Evolutionary conservation across 306 rosid genomes (phyloP), one percentile per base, ranked within the genome.

Genomic region (Abrus precatorius): DNA sequence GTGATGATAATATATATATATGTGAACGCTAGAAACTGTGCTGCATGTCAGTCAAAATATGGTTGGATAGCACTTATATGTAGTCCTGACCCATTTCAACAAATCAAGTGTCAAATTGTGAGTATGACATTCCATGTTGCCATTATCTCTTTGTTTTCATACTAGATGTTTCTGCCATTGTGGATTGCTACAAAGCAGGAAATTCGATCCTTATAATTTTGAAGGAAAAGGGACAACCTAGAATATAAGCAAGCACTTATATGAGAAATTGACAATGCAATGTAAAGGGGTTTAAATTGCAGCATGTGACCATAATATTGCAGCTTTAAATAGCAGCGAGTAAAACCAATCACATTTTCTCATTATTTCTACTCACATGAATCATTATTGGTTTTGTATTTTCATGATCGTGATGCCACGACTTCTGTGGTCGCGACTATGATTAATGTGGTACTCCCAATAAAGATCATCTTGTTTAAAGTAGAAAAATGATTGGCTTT

Each of bases 11-110:
- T 1, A 3, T 3, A 52, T 11, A 34, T 44, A 67, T 41, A 59
- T 72, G 62, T 81, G 78, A 84, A 78, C 60, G 82, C 72, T 72
- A 63, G 60, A 76, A 47, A 41, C 62, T 56, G 63, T 56, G 82
- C 50, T 48, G 55, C 76, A 65, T 73, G 57, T 82, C 48, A 78
- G 56, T 72, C 71, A 82, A 54, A 28, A 77, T 43, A 65, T 38
- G 75, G 93, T 70, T 90, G 90, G 86, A 90, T 59, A 78, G 89
- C 91, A 89, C 93, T 85, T 69, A 61, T 43, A 5, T 36, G 7
- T 36, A 14, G 53, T 40, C 85, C 62, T 78, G 75, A 74, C 80
- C 82, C 90, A 84, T 73, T 72, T 77, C 73, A 80, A 76, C 66
- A 32, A 72, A 86, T 74, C 82, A 83, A 75, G 82, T 67, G 29